Percentiles rank a stretch among this genome's conserved stretches.
Evolutionary conservation across 2,329 filamentous ascomycete genomes (phyloP).

Genomic region (Lizonia empirigonia): DNA sequence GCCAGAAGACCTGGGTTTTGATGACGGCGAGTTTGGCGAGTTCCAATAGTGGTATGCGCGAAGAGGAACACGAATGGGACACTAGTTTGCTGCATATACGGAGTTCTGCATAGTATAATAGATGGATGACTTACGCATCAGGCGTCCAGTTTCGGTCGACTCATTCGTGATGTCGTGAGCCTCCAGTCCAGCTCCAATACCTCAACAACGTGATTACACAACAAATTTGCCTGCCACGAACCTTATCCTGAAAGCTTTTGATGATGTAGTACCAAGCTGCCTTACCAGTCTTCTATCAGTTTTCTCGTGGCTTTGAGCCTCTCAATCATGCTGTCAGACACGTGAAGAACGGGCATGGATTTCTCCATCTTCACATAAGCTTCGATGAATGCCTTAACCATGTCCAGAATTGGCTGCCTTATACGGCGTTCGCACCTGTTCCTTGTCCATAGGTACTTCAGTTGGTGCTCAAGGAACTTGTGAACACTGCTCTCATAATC

Average conservation of each 20-base stretch:
- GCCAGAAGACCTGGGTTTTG: constrained; percentile 73
- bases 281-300: background rate
- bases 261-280: background rate
- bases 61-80: background rate
- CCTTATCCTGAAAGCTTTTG: background rate
- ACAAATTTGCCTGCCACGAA: background rate
- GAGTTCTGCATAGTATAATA: constrained; percentile 28
- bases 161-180: background rate
- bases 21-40: constrained; percentile 87
- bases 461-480: background rate
- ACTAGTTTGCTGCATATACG: constrained; percentile 12
- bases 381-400: constrained; percentile 14
- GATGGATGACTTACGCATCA: background rate
- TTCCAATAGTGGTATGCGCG: constrained; percentile 60
- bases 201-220: too few species aligned
- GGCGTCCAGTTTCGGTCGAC: background rate
- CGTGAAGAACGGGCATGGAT: background rate
- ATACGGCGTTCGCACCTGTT: constrained; percentile 6
- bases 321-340: background rate
- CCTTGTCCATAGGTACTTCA: constrained; percentile 5
- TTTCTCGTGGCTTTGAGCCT: background rate
- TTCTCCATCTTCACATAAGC: constrained; percentile 1
- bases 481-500: background rate
- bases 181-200: background rate
- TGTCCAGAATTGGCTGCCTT: constrained; percentile 3